These are phyloP conservation scores for Theobroma grandiflorum DNA, from an alignment of 441 rosid species.

Conservation along the genomic window DNA sequence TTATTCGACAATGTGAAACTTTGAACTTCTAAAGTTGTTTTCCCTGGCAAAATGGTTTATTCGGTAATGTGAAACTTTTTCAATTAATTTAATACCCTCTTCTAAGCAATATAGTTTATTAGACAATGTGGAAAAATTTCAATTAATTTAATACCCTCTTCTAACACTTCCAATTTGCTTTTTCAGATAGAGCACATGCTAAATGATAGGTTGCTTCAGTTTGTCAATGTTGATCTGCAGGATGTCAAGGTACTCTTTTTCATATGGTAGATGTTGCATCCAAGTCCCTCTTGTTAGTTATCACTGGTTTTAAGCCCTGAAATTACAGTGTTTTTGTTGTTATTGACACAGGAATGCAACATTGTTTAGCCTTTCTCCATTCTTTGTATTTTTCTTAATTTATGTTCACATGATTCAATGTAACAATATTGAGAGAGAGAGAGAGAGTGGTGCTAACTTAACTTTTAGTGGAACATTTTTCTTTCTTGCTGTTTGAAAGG, in stretches of 20 bases:
- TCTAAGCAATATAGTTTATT: not conserved
- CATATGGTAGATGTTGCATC: not conserved
- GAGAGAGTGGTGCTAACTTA: slow-evolving; percentile 14
- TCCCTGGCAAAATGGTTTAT: too few species aligned
- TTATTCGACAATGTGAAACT: too few species aligned
- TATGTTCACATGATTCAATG: slow-evolving; percentile 9
- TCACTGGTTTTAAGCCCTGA: not conserved
- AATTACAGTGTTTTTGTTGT: not conserved
- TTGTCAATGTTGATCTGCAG: slow-evolving; percentile 60
- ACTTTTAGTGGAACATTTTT: not conserved
- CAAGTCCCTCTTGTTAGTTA: slow-evolving; percentile 8
- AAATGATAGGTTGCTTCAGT: slow-evolving; percentile 61
- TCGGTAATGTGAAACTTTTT: too few species aligned
- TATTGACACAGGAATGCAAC: not conserved
- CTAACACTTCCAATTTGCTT: slow-evolving; percentile 30
- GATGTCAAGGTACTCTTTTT: slow-evolving; percentile 61
- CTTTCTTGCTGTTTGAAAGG: slow-evolving; percentile 13
- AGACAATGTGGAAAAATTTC: not conserved
- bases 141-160: slow-evolving; percentile 8
- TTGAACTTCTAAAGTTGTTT: not conserved
- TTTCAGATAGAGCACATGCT: slow-evolving; percentile 64
- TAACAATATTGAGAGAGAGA: not conserved
- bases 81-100: too few species aligned
- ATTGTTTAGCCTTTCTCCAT: not conserved
- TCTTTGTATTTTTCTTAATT: not conserved